Base-by-base conservation (phyloP, 352 stramenopile species). In the Globisporangium orthogonon region DNA sequence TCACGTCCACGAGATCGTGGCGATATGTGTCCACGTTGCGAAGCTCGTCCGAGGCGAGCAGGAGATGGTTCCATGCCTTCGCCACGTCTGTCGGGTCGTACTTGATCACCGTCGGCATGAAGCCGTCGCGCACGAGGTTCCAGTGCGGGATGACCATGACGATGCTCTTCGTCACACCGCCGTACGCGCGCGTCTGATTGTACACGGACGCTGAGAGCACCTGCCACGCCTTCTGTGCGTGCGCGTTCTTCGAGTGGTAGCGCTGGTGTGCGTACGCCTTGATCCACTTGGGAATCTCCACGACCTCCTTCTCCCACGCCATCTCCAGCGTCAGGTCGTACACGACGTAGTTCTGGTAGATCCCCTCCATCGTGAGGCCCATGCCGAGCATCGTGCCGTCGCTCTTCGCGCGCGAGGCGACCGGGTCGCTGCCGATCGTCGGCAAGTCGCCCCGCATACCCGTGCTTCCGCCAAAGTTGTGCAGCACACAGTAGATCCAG, bases 261-360 rank as follows among this genome's bases (percentile, higher is more conserved):
- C 83, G 78, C 47, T 75, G 64, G 39, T 69, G 52, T 7, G 72
- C 69, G 61, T 76, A 94, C 17, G 69, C 65, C 23, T 75, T 65
- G n/a, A 91, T 61, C 67, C 72, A 94, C 5, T 58, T 41, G 9
- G 56, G 30, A 9, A 80, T 69, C 47, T 83, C 66, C 2, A 94
- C 55, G 1, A 72, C 66, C 10, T 54, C 40, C 35, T 73, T 44
- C 52, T 79, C 60, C 78, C 76, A 93, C 6, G 80, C 78, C 79
- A 89, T 91, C 44, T 90, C 70, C 10, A 91, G 58, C 14, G 74
- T 71, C 31, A 92, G 62, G 50, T 94, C 83, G 56, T 94, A 94
- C 40, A 94, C 79, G 0, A 91, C 69, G 54, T 94, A 94, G 71
- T 94, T 94, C 52, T 94, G 79, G 60, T 84, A 90, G 56, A 94